Conservation (phyloP, 306 rosid genomes). For the Rosa chinensis region DNA sequence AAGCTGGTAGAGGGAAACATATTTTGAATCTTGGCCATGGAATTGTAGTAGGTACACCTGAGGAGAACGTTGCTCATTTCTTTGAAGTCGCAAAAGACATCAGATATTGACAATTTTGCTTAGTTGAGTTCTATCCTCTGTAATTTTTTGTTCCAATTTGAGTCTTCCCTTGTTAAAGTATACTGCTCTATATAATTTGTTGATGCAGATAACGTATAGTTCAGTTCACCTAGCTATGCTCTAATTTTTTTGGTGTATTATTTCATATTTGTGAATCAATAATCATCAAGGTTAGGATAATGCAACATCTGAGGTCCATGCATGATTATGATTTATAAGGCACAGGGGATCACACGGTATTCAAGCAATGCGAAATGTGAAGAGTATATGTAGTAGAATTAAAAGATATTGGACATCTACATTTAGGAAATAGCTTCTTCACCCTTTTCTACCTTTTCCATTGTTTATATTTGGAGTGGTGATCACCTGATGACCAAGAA, state of each 20-base stretch:
- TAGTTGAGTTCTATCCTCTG: slow-evolving; percentile 15
- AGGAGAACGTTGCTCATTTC: slow-evolving; percentile 75
- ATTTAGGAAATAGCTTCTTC: too few species aligned
- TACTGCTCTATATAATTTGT: neutral
- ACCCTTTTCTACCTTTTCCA: too few species aligned
- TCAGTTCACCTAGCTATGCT: slow-evolving; percentile 5
- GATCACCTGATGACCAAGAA: too few species aligned
- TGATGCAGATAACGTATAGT: neutral
- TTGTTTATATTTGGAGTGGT: too few species aligned
- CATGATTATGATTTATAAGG: neutral
- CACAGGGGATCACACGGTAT: neutral
- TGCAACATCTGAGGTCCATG: neutral
- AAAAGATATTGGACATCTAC: too few species aligned
- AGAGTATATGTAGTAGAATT: too few species aligned
- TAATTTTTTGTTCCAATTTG: slow-evolving; percentile 7
- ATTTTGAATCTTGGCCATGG: slow-evolving; percentile 64
- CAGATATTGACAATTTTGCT: slow-evolving; percentile 50
- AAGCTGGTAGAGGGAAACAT: slow-evolving; percentile 80
- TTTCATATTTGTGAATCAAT: neutral
- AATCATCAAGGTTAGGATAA: neutral
- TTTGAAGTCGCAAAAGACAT: slow-evolving; percentile 92
- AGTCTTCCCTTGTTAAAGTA: slow-evolving; percentile 4
- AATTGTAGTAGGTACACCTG: slow-evolving; percentile 46
- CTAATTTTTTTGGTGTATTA: neutral
- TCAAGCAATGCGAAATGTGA: neutral